A percentile compares a stretch with the other conserved stretches of the same genome.
These are phyloP conservation scores for Yamagishiella unicocca DNA, from an alignment of 139 green algal genomes.

Conservation along the genomic window DNA sequence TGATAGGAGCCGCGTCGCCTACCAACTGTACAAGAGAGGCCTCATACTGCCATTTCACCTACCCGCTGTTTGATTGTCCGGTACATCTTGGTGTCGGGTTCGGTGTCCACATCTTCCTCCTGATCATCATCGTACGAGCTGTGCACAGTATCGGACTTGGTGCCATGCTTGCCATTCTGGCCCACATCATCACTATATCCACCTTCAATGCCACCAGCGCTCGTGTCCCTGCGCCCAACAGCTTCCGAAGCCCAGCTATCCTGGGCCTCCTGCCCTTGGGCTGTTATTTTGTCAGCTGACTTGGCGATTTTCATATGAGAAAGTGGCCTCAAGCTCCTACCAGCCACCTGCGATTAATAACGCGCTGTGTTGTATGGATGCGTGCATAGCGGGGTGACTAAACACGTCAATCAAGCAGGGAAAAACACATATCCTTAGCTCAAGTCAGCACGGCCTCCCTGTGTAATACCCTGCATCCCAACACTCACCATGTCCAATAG, in stretches of 20 bases:
- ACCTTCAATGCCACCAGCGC: background rate
- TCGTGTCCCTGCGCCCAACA: background rate
- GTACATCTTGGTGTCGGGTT: conserved; percentile 47
- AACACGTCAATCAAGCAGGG: too few relatives aligned
- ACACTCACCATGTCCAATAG: conserved; percentile 19
- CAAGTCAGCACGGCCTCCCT: too few relatives aligned
- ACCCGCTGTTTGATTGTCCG: conserved; percentile 30
- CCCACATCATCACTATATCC: background rate
- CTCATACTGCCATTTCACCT: too few relatives aligned
- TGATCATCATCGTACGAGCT: background rate
- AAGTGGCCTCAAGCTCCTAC: background rate
- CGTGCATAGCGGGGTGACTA: too few relatives aligned
- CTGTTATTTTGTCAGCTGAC: background rate
- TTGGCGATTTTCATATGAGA: background rate
- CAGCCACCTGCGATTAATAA: background rate
- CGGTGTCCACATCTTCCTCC: background rate
- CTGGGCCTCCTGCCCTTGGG: background rate
- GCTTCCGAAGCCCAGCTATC: background rate
- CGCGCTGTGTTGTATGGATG: too few relatives aligned
- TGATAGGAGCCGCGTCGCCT: too few relatives aligned
- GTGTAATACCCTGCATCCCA: background rate
- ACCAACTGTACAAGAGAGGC: too few relatives aligned
- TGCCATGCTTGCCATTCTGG: background rate
- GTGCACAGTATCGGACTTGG: background rate
- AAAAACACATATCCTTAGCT: too few relatives aligned